A percentile compares a stretch with the other conserved stretches of the same genome.
Evolutionary conservation across 768 basidiomycete species (phyloP).

Genomic region (Suillus spraguei): DNA sequence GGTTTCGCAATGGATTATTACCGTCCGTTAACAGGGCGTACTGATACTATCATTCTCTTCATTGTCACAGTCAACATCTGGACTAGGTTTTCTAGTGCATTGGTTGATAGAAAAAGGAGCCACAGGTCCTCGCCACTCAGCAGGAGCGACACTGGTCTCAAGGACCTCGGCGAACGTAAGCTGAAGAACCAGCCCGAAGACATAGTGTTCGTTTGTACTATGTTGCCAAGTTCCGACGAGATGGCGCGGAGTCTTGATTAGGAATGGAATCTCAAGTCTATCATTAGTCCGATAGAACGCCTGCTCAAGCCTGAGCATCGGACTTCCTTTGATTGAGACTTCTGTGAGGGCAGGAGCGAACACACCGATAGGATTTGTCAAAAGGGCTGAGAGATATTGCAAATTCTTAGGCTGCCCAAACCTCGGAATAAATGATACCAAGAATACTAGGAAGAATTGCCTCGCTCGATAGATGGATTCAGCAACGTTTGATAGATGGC

Average conservation of each 20-base stretch:
- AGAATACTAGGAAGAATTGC: slow-evolving; percentile 13
- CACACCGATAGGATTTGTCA: slow-evolving; percentile 7
- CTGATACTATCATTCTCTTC: neutral
- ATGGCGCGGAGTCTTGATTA: slow-evolving; percentile 14
- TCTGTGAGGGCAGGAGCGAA: slow-evolving; percentile 13
- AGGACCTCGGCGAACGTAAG: slow-evolving; percentile 18
- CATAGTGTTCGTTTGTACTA: slow-evolving; percentile 3
- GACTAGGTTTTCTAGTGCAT: too few relatives aligned
- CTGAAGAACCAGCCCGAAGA: slow-evolving; percentile 14
- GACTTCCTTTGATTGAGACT: slow-evolving; percentile 19
- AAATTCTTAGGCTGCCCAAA: slow-evolving; percentile 15
- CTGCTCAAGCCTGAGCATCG: neutral
- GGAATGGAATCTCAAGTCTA: slow-evolving; percentile 15
- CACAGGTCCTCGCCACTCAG: too few relatives aligned
- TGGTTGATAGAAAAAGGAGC: too few relatives aligned
- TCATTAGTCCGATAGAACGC: slow-evolving; percentile 12
- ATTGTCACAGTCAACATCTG: too few relatives aligned
- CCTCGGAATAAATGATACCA: slow-evolving; percentile 2
- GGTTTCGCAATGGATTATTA: slow-evolving; percentile 21
- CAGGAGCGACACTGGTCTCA: neutral
- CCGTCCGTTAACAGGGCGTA: slow-evolving; percentile 13
- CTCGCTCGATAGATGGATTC: slow-evolving; percentile 8
- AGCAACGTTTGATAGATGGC: neutral
- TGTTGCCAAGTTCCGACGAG: slow-evolving; percentile 14
- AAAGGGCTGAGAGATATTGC: slow-evolving; percentile 19